phyloP scores from a whole-genome alignment of 805 yeast genomes.

The Yarrowia yakushimensis region DNA sequence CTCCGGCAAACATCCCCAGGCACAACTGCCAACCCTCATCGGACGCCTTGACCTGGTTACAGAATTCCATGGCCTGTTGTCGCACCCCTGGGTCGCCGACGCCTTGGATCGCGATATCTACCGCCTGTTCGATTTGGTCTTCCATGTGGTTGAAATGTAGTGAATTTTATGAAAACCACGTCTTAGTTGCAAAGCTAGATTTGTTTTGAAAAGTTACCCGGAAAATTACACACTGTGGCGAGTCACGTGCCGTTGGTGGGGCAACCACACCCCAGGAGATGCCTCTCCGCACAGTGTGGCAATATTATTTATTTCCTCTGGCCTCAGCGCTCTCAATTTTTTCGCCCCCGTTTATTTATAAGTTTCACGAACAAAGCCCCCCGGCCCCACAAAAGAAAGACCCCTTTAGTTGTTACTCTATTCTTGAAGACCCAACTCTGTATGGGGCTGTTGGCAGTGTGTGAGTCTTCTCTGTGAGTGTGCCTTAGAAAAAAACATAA shows the following conservation, averaged over 20 bases:
- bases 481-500: not conserved
- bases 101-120: conserved; percentile 73
- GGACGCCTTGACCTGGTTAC: conserved; percentile 44
- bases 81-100: conserved; percentile 59
- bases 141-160: conserved; percentile 32
- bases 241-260: conserved; percentile 12
- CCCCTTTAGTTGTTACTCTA: not conserved
- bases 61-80: conserved; percentile 50
- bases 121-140: conserved; percentile 81
- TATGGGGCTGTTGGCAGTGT: not conserved
- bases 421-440: not conserved
- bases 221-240: conserved; percentile 18
- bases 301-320: not conserved
- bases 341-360: not conserved
- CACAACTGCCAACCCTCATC: conserved; percentile 49
- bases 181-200: conserved; percentile 16
- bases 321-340: too few species aligned
- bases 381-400: not conserved
- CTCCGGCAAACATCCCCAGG: conserved; percentile 41
- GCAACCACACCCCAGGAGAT: not conserved
- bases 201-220: conserved; percentile 22
- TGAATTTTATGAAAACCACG: not conserved
- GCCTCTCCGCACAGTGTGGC: not conserved
- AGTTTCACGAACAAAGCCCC: not conserved
- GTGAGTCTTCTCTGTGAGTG: not conserved